phyloP scores from a whole-genome alignment of 345 rosid genomes.

The Eucalyptus coolabah region DNA sequence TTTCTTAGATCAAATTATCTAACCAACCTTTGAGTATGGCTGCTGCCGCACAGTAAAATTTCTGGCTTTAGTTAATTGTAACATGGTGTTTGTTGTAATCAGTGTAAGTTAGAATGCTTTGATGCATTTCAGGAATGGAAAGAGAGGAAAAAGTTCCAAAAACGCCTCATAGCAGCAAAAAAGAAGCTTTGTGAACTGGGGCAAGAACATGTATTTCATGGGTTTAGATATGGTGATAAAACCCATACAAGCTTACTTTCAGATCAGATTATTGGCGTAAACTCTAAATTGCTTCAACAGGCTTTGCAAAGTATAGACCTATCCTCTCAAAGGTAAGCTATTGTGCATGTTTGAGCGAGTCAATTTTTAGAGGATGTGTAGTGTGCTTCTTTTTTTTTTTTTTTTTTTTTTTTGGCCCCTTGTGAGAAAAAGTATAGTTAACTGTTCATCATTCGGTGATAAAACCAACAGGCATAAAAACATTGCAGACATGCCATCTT shows the following conservation, averaged over 20 bases:
- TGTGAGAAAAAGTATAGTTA: not conserved
- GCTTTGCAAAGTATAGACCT: conserved; percentile 49
- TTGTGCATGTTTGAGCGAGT: not conserved
- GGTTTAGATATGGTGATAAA: conserved; percentile 67
- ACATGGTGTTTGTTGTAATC: not conserved
- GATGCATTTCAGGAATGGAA: conserved; percentile 70
- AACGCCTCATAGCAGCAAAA: conserved; percentile 70
- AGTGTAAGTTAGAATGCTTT: not conserved
- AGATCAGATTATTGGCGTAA: conserved; percentile 50
- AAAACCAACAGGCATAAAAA: not conserved
- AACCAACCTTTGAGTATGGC: not conserved
- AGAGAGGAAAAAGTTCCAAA: conserved; percentile 69
- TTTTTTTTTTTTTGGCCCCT: not conserved
- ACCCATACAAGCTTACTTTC: conserved; percentile 55
- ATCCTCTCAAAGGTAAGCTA: conserved; percentile 43
- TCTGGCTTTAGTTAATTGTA: not conserved
- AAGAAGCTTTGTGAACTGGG: conserved; percentile 75
- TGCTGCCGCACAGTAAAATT: not conserved
- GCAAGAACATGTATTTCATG: conserved; percentile 83
- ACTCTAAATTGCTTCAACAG: conserved; percentile 65
- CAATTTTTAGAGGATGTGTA: not conserved
- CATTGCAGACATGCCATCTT: not conserved
- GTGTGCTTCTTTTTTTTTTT: no score
- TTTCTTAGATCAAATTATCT: not conserved
- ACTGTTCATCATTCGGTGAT: not conserved